Evolutionary conservation across 2,329 filamentous ascomycete genomes (phyloP), one percentile per base, ranked within the genome.

Genomic region (Aspergillus pseudoviridinutans): DNA sequence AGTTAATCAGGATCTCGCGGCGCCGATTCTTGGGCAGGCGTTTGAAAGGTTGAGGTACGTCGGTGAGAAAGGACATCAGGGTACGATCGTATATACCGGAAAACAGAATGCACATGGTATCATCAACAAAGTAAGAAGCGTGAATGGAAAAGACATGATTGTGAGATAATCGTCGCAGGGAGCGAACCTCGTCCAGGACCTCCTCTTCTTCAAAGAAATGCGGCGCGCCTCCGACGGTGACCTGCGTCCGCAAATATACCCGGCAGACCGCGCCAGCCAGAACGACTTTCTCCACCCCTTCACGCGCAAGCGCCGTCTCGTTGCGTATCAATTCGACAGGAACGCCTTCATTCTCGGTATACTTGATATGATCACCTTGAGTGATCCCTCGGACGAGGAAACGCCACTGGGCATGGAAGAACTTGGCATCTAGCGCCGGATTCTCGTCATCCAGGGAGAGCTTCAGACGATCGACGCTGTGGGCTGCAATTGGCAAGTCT

Each of bases 331-430:
- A 77, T 60, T 86, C 83, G 59, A 87, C 74, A 0, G 84, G 84
- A 4, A 87, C 79, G 41, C 82, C 80, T 66, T 87, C 84, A 49
- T 85, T 83, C 2, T 78, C 74, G 0, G 80, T 82, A 68, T 84
- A 87, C 41, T 81, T 78, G 59, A 86, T 77, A 66, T 87, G 84
- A 1, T 79, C 74, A 6, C 83, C 83, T 57, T 80, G 74, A n/a
- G 71, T 72, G 17, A 87, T 76, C 22, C 82, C 79, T 28, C 84
- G 78, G 1, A 86, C 78, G 2, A 85, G 70, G 58, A 82, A 87
- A 2, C 79, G 78, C 73, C 84, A 86, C 66, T 87, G 84, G 6
- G 78, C 79, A 42, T 82, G 78, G 68, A 85, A 84, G 70, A 87
- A 87, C 54, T 78, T 81, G 53, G 75, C 74, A 64, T 85, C 81